phyloP scores from a whole-genome alignment of 2,329 filamentous ascomycete species.

The Cordyceps fumosorosea region DNA sequence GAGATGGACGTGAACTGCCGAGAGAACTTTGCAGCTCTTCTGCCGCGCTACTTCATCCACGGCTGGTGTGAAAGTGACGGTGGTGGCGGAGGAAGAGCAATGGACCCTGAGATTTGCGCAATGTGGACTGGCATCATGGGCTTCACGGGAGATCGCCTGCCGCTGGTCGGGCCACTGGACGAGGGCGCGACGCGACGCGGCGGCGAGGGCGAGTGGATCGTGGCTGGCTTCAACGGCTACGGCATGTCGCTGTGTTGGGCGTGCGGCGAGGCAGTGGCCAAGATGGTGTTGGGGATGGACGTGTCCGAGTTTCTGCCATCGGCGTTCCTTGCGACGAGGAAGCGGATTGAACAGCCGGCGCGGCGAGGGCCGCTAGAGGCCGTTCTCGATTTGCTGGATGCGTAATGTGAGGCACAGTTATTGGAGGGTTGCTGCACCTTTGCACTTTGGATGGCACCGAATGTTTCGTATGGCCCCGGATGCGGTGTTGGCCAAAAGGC shows the following conservation, averaged over 20 bases:
- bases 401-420: not conserved
- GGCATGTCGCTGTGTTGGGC: slow-evolving; percentile 43
- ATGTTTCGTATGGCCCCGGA: no score
- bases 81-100: no score
- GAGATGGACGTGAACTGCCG: slow-evolving; percentile 26
- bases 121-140: slow-evolving; percentile 43
- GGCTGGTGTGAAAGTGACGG: slow-evolving; percentile 18
- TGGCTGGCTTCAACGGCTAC: slow-evolving; percentile 37
- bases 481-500: not conserved
- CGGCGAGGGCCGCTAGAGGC: not conserved
- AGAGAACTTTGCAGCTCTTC: slow-evolving; percentile 27
- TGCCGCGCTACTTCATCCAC: slow-evolving; percentile 30
- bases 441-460: no score
- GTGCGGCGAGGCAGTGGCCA: slow-evolving; percentile 29
- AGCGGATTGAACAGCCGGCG: slow-evolving; percentile 4
- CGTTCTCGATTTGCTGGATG: not conserved
- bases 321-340: slow-evolving; percentile 4
- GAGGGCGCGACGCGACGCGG: slow-evolving; percentile 19
- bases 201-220: slow-evolving; percentile 39
- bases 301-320: slow-evolving; percentile 10
- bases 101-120: slow-evolving; percentile 22
- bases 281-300: slow-evolving; percentile 13
- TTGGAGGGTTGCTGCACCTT: no score
- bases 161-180: slow-evolving; percentile 39
- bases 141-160: slow-evolving; percentile 37